Evolutionary conservation across 345 rosid genomes (phyloP).

Genomic region (Excoecaria cochinchinensis): DNA sequence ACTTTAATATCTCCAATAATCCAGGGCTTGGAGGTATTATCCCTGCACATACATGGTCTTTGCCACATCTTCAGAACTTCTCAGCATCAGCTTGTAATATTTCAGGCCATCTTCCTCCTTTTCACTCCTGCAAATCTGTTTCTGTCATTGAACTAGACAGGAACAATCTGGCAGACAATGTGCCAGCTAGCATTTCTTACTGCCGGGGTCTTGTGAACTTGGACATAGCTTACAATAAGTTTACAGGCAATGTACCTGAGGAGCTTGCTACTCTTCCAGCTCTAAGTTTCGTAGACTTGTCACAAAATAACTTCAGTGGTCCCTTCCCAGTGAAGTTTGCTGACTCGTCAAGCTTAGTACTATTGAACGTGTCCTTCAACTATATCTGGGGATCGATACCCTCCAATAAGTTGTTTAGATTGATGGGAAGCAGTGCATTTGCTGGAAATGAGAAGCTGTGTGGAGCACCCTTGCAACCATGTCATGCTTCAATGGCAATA

Average conservation of each 20-base stretch:
- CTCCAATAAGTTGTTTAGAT: slow-evolving; percentile 44
- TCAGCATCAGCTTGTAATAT: slow-evolving; percentile 71
- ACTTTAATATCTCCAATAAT: slow-evolving; percentile 73
- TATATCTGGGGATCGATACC: slow-evolving; percentile 67
- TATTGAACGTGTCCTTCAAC: slow-evolving; percentile 62
- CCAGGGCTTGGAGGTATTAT: slow-evolving; percentile 61
- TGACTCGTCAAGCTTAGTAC: slow-evolving; percentile 41
- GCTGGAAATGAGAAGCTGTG: slow-evolving; percentile 69
- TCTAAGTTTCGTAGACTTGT: slow-evolving; percentile 53
- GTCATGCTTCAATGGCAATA: slow-evolving; percentile 45
- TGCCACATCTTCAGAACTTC: slow-evolving; percentile 67
- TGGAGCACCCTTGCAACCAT: slow-evolving; percentile 66
- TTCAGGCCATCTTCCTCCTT: slow-evolving; percentile 59
- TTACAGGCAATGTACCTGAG: slow-evolving; percentile 58
- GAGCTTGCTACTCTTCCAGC: slow-evolving; percentile 52
- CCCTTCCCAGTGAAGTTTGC: slow-evolving; percentile 52
- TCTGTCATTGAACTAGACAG: slow-evolving; percentile 58
- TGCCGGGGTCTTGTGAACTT: slow-evolving; percentile 55
- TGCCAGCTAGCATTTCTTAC: slow-evolving; percentile 53
- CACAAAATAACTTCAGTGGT: slow-evolving; percentile 69
- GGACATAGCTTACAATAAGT: slow-evolving; percentile 54
- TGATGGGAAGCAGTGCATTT: slow-evolving; percentile 65
- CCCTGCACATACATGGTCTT: slow-evolving; percentile 60
- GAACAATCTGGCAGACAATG: slow-evolving; percentile 53
- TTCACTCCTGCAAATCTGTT: slow-evolving; percentile 58